A percentile compares a stretch with the other conserved stretches of the same genome.
Conservation (phyloP, 2,329 filamentous ascomycete species). For the Sporothrix pseudoabietina region DNA sequence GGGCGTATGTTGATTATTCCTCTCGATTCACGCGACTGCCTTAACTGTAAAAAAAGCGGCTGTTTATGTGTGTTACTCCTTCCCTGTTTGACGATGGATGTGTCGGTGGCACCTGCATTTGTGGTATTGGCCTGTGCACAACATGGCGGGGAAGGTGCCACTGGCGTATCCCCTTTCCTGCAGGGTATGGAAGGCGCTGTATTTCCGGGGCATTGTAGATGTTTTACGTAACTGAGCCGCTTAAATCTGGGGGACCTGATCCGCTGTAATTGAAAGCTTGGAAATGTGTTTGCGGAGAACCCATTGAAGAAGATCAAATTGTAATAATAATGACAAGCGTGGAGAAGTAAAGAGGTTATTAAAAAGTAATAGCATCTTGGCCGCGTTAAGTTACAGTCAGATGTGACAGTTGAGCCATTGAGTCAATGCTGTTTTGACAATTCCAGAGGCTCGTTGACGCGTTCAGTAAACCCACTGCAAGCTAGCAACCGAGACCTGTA, state of each 20-base stretch:
- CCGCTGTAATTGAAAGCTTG: not conserved
- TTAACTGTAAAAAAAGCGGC: not conserved
- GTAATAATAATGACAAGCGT: not conserved
- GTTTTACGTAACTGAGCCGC: not conserved
- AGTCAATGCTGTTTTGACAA: no score
- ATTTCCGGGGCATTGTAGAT: not conserved
- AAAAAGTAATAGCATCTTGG: no score
- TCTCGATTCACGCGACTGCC: not conserved
- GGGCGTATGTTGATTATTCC: not conserved
- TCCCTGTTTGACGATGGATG: not conserved
- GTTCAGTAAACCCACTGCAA: no score
- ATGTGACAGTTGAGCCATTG: no score
- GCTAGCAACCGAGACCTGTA: no score
- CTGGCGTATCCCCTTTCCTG: not conserved
- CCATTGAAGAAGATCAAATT: not conserved
- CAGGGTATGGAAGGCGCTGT: not conserved
- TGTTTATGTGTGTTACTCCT: not conserved
- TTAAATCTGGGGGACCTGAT: not conserved
- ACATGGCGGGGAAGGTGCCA: not conserved
- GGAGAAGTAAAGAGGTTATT: not conserved
- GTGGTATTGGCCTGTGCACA: not conserved
- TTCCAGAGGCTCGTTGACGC: no score
- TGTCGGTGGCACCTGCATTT: not conserved
- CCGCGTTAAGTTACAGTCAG: no score
- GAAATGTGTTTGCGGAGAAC: not conserved